These are phyloP conservation scores for Cladophialophora chaetospira DNA, from an alignment of 2,329 filamentous ascomycete genomes.

Conservation along the genomic window DNA sequence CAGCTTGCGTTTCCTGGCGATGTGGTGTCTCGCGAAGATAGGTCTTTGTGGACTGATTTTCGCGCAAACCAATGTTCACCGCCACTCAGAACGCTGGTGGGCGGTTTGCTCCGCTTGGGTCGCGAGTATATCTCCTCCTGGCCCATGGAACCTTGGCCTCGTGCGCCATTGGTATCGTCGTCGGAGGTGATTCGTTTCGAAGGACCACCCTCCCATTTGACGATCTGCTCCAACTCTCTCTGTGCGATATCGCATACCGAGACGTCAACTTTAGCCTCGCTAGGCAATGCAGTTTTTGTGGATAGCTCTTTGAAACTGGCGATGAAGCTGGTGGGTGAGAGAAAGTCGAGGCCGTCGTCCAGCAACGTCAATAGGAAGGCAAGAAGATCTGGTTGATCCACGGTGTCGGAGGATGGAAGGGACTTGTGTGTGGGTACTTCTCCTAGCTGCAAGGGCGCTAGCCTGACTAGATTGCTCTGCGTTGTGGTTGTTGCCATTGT, in stretches of 20 bases:
- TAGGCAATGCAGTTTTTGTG: conserved; percentile 28
- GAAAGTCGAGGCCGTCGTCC: conserved; percentile 30
- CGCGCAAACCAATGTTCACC: conserved; percentile 46
- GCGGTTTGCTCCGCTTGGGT: conserved; percentile 19
- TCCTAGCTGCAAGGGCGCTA: conserved; percentile 26
- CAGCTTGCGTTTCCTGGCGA: conserved; percentile 41
- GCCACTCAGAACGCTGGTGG: conserved; percentile 12
- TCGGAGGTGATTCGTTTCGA: neutral
- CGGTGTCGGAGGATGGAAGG: conserved; percentile 15
- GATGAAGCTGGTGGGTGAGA: conserved; percentile 24
- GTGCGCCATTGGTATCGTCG: neutral
- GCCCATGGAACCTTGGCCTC: neutral
- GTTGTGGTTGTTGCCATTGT: conserved; percentile 20
- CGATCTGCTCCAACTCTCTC: conserved; percentile 21
- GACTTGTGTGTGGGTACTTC: conserved; percentile 30
- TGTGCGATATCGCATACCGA: conserved; percentile 20
- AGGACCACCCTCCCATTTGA: neutral
- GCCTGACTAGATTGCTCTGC: conserved; percentile 29
- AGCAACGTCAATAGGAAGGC: conserved; percentile 29
- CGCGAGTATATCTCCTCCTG: conserved; percentile 13
- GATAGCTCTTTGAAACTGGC: conserved; percentile 28
- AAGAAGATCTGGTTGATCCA: conserved; percentile 18
- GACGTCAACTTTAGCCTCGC: conserved; percentile 29
- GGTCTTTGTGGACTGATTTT: conserved; percentile 40
- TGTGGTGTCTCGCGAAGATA: conserved; percentile 28